Percentiles rank a stretch among this genome's conserved stretches.
These are phyloP conservation scores for Pyrenochaeta sp. DNA, from an alignment of 2,329 filamentous ascomycete species.

Conservation along the genomic window DNA sequence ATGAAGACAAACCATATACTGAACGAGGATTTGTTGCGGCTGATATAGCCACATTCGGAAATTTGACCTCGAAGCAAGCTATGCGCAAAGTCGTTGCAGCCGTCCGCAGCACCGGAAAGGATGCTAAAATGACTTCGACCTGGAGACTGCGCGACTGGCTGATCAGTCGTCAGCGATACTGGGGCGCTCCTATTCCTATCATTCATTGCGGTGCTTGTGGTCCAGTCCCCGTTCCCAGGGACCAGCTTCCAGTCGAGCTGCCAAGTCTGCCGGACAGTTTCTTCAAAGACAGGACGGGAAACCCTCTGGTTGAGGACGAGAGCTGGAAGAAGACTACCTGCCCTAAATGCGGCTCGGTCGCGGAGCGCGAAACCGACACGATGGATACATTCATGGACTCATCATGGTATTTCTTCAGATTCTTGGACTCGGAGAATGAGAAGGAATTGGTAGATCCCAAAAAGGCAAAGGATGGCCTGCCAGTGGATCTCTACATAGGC, in stretches of 20 bases:
- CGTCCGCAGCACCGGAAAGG: constrained; percentile 57
- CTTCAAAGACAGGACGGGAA: constrained; percentile 73
- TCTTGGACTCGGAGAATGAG: constrained; percentile 73
- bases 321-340: constrained; percentile 80
- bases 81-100: constrained; percentile 64
- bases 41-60: constrained; percentile 70
- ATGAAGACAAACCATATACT: constrained; percentile 64
- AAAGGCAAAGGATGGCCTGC: constrained; percentile 65
- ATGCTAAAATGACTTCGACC: constrained; percentile 71
- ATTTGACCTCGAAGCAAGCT: constrained; percentile 69
- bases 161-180: constrained; percentile 90
- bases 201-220: constrained; percentile 82
- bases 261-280: constrained; percentile 74
- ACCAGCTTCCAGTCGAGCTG: constrained; percentile 78
- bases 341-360: constrained; percentile 73
- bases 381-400: constrained; percentile 98
- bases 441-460: constrained; percentile 67
- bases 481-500: constrained; percentile 88
- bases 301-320: constrained; percentile 74
- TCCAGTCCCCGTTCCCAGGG: constrained; percentile 76
- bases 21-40: constrained; percentile 72
- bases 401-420: constrained; percentile 91
- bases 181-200: constrained; percentile 90
- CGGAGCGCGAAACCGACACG: constrained; percentile 86
- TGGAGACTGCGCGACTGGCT: constrained; percentile 91